Conservation (phyloP, 257 asterid species). For the Cynanchum wilfordii region DNA sequence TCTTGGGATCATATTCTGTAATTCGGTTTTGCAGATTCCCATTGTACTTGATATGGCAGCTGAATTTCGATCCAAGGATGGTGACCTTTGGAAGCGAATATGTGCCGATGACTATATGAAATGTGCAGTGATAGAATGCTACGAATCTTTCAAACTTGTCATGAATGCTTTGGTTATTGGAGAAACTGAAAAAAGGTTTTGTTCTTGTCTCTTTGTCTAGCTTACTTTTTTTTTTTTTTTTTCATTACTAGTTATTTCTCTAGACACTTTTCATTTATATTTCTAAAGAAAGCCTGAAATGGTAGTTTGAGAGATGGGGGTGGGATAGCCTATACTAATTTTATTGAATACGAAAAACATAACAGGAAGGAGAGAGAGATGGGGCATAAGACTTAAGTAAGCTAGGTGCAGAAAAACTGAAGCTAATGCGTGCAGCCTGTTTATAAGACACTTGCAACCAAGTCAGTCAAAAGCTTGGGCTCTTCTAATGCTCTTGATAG, state of each 20-base stretch:
- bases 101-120: conserved; percentile 87
- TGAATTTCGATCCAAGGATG: conserved; percentile 84
- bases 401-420: background rate
- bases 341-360: background rate
- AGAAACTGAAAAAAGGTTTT: conserved; percentile 88
- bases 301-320: background rate
- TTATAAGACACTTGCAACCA: background rate
- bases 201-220: background rate
- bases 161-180: conserved; percentile 67
- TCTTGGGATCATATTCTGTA: conserved; percentile 23
- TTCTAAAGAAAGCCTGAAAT: background rate
- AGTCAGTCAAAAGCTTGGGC: background rate
- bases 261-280: background rate
- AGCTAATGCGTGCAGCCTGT: background rate
- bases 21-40: conserved; percentile 65
- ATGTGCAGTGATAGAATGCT: conserved; percentile 94
- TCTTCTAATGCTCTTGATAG: background rate
- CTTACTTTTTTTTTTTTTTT: background rate
- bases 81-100: conserved; percentile 92
- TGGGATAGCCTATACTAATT: background rate
- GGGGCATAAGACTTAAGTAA: background rate
- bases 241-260: background rate
- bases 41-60: conserved; percentile 94
- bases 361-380: background rate
- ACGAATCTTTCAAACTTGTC: conserved; percentile 82